Base-by-base conservation (phyloP, 176 grass and related monocot genomes). In the Rhipidocladum racemiflorum region DNA sequence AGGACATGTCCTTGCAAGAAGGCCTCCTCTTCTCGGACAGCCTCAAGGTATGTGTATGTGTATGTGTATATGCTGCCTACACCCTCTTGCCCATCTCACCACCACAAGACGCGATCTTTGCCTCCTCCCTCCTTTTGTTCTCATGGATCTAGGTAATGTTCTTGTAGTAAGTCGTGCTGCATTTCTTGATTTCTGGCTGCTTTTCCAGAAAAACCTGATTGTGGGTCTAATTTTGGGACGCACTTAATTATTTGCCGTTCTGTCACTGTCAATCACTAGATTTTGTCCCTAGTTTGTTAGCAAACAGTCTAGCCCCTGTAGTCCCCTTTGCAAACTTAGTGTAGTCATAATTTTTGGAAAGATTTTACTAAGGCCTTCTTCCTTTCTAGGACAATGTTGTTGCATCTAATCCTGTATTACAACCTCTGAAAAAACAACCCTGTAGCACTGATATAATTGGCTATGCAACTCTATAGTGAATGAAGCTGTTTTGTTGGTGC, bases 21-120 rank as follows among this genome's bases (percentile, higher is more conserved):
- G 88, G 88, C 40, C 55, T 93, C 70, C 94, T 93, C 54, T 97
- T 97, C 88, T 88, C 88, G 18, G 88, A 97, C 77, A 93, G 91
- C 81, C 91, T 97, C 76, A 91, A 91, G 94, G 93, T 95, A 73
- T 70, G 70, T 21, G 25, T 21, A 1, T 66, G 2, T 3, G 93
- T 95, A 73, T 70, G 70, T 21, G 25, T 21, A 1, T 66, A 4
- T 3, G 13, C 44, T 6, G 2, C 30, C 45, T 46, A 6, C 29
- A 9, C 27, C 16, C 35, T 8, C 59, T 5, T 5, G 9, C 1
- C 6, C 43, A 3, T 5, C 76, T 32, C n/a, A 15, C 5, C 28
- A 49, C 27, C 36, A 18, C 74, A 56, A 45, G n/a, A 9, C 46
- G 2, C 50, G n/a, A 80, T 51, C 32, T 79, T 65, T 42, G 68